Evolutionary conservation across 768 basidiomycete species (phyloP).

Genomic region (Boletellus emodensis): DNA sequence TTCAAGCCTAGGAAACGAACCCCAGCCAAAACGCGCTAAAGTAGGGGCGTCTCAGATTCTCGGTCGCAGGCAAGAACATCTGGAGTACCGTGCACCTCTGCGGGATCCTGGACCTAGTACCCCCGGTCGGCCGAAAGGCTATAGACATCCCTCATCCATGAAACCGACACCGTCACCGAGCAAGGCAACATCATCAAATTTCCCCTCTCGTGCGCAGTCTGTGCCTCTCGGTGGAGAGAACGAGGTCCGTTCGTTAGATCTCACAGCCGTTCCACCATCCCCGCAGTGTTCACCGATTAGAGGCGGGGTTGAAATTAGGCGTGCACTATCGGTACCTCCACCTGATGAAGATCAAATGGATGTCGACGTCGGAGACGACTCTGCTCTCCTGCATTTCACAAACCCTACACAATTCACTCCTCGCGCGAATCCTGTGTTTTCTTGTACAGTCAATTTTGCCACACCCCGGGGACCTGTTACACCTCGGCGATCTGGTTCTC

Average conservation of each 20-base stretch:
- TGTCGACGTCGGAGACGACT: conserved; percentile 16
- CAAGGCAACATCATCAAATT: conserved; percentile 9
- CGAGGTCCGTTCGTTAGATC: conserved; percentile 15
- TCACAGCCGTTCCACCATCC: conserved; percentile 23
- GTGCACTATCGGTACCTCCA: conserved; percentile 25
- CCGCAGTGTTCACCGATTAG: conserved; percentile 26
- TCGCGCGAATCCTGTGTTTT: conserved; percentile 10
- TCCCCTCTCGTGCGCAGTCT: conserved; percentile 25
- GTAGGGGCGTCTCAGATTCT: conserved; percentile 15
- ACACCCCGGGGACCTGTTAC: conserved; percentile 20
- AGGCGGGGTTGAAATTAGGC: conserved; percentile 17
- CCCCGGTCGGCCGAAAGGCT: background rate
- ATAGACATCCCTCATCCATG: conserved; percentile 21
- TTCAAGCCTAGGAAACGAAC: conserved; percentile 15
- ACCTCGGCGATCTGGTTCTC: background rate
- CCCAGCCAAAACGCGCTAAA: conserved; percentile 26
- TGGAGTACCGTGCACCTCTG: conserved; percentile 20
- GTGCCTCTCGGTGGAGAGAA: conserved; percentile 23
- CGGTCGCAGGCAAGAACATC: conserved; percentile 9
- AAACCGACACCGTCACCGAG: conserved; percentile 18
- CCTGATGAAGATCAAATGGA: conserved; percentile 22
- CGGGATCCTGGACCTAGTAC: conserved; percentile 14
- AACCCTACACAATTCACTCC: conserved; percentile 11
- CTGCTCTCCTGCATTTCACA: conserved; percentile 22
- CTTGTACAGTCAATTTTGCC: conserved; percentile 26